Conservation (phyloP, 805 yeast genomes). For the Teunomyces panamensis region DNA sequence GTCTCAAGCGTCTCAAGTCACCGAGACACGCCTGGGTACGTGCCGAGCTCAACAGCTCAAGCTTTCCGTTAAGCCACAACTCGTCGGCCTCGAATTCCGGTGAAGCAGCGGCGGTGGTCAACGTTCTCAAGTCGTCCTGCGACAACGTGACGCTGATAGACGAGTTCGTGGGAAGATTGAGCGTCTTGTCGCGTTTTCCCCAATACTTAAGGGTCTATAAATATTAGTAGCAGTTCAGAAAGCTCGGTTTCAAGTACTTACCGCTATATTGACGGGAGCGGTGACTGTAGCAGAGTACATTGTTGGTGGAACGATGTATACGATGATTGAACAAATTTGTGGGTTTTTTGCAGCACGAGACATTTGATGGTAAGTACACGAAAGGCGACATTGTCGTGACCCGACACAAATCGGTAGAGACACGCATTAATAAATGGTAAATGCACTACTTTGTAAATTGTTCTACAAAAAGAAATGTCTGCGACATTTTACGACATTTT, state of each 20-base stretch:
- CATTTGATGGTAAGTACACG: not conserved
- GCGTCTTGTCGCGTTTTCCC: conserved; percentile 91
- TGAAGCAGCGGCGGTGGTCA: conserved; percentile 82
- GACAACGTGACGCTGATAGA: conserved; percentile 93
- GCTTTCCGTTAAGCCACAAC: conserved; percentile 83
- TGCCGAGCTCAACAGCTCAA: conserved; percentile 64
- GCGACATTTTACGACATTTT: not conserved
- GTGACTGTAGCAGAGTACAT: conserved; percentile 76
- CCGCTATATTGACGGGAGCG: conserved; percentile 96
- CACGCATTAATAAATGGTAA: no score
- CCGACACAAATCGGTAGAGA: no score
- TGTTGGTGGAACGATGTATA: not conserved
- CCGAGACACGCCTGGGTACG: conserved; percentile 70
- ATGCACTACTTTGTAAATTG: no score
- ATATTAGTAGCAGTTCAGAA: conserved; percentile 20
- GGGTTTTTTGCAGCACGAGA: not conserved
- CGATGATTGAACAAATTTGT: not conserved
- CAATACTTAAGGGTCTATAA: conserved; percentile 86
- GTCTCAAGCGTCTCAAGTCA: conserved; percentile 70
- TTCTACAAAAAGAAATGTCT: no score
- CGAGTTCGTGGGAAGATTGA: conserved; percentile 93
- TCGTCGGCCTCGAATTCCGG: conserved; percentile 56
- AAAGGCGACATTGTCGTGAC: not conserved
- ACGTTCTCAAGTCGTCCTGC: conserved; percentile 85
- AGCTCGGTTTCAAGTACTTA: conserved; percentile 3